Evolutionary conservation across 345 rosid species (phyloP), one percentile per base, ranked within the genome.

Genomic region (Eutrema heterophyllum): DNA sequence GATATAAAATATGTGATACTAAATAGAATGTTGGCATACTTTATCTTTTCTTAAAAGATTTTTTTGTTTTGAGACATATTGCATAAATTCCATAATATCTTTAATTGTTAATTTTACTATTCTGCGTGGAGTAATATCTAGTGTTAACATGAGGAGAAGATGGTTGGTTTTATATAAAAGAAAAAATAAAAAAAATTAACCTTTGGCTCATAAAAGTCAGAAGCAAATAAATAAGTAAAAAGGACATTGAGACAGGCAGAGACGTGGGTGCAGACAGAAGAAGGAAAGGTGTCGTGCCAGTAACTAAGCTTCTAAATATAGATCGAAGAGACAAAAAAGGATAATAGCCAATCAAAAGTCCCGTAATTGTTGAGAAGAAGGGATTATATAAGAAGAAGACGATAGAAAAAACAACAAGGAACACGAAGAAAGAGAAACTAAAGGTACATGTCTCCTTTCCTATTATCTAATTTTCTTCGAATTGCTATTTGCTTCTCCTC

Each of bases 271-370:
- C 75, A 62, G 56, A 59, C 74, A 76, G 70, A 27, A 54, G 64
- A 69, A 52, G 16, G 41, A 48, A 54, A 62, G 75, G 30, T 70
- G 80, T 62, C 66, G 74, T 76, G 70, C 74, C 75, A 76, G 68
- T 67, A 70, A 75, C 68, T 68, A 68, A 59, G 78, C 69, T 68
- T 68, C 79, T 75, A 75, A 68, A 75, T 68, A 68, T 75, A 68
- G 79, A 8, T 39, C 52, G 4, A 55, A 45, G 65, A 63, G 65
- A 70, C 70, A 69, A 61, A 46, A 30, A n/a, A 4, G 64, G 65
- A 68, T 75, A 12, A n/a, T 38, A 63, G 63, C 80, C 80, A 69
- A 68, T 48, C 70, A 76, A 63, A 62, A 69, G 15, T 36, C 65
- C 79, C 75, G 64, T 68, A 69, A 53, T 61, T 30, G 50, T 76